A percentile compares a stretch with the other conserved stretches of the same genome.
These are phyloP conservation scores for Camelina neglecta DNA, from an alignment of 345 rosid genomes.

Conservation along the genomic window DNA sequence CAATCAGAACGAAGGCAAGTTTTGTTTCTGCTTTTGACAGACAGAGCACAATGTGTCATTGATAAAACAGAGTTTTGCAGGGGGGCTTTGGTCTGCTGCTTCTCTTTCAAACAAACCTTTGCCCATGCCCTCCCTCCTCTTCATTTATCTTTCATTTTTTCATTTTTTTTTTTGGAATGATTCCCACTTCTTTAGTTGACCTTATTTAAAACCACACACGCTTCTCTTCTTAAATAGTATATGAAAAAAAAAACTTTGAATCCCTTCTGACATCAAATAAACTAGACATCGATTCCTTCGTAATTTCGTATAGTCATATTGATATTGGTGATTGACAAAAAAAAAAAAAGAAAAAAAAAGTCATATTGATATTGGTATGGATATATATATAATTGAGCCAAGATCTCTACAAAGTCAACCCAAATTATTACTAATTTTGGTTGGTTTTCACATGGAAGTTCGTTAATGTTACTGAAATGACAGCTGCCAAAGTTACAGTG, in stretches of 20 bases:
- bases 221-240: not conserved
- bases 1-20: constrained; percentile 27
- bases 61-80: constrained; percentile 43
- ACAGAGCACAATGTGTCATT: constrained; percentile 43
- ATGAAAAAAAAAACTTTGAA: not conserved
- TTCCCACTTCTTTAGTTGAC: constrained; percentile 25
- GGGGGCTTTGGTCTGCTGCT: constrained; percentile 33
- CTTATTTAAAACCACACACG: constrained; percentile 11
- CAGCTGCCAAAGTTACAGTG: not conserved
- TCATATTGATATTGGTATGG: too few relatives aligned
- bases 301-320: not conserved
- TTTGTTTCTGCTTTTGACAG: constrained; percentile 12
- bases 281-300: constrained; percentile 5
- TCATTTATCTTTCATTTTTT: not conserved
- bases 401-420: constrained; percentile 29
- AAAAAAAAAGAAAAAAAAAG: too few relatives aligned
- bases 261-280: constrained; percentile 29
- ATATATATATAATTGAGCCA: not conserved
- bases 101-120: not conserved
- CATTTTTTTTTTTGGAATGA: not conserved
- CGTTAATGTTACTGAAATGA: constrained; percentile 9
- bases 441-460: constrained; percentile 19
- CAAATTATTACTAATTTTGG: constrained; percentile 10
- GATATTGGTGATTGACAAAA: not conserved
- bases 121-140: not conserved